phyloP scores from a whole-genome alignment of 495 filamentous ascomycete genomes.

The Penicillium cinerascens region DNA sequence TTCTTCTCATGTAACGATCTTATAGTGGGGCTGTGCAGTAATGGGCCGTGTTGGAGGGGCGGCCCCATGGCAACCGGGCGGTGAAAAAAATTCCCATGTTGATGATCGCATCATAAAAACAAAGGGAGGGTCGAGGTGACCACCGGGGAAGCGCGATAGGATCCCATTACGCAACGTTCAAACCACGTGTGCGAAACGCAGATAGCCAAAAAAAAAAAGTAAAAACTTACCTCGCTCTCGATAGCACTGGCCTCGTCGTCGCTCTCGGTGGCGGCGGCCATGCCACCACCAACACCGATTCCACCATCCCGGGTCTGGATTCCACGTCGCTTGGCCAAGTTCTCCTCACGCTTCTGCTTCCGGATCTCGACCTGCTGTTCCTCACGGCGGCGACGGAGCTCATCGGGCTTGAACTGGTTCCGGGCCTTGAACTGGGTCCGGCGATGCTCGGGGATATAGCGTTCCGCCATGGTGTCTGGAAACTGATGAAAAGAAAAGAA shows the following conservation, averaged over 20 bases:
- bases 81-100: slow-evolving; percentile 41
- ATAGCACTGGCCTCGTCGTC: slow-evolving; percentile 94
- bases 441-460: slow-evolving; percentile 99
- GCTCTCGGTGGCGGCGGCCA: slow-evolving; percentile 87
- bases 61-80: slow-evolving; percentile 36
- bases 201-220: slow-evolving; percentile 5
- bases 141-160: background rate
- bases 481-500: slow-evolving; percentile 16
- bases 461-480: slow-evolving; percentile 80
- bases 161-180: background rate
- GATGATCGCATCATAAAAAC: slow-evolving; percentile 33
- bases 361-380: slow-evolving; percentile 99
- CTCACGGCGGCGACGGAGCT: slow-evolving; percentile 96
- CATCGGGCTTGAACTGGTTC: slow-evolving; percentile 96
- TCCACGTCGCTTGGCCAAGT: slow-evolving; percentile 94
- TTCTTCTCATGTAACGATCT: slow-evolving; percentile 3
- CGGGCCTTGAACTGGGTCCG: slow-evolving; percentile 99
- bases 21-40: slow-evolving; percentile 19
- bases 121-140: slow-evolving; percentile 10
- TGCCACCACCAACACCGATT: slow-evolving; percentile 75
- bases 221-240: slow-evolving; percentile 85
- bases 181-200: background rate
- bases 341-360: slow-evolving; percentile 97
- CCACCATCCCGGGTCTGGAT: slow-evolving; percentile 71
- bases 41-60: slow-evolving; percentile 25